Evolutionary conservation across 2,329 filamentous ascomycete species (phyloP), one percentile per base, ranked within the genome.

Genomic region (Hypoxylon sp.): DNA sequence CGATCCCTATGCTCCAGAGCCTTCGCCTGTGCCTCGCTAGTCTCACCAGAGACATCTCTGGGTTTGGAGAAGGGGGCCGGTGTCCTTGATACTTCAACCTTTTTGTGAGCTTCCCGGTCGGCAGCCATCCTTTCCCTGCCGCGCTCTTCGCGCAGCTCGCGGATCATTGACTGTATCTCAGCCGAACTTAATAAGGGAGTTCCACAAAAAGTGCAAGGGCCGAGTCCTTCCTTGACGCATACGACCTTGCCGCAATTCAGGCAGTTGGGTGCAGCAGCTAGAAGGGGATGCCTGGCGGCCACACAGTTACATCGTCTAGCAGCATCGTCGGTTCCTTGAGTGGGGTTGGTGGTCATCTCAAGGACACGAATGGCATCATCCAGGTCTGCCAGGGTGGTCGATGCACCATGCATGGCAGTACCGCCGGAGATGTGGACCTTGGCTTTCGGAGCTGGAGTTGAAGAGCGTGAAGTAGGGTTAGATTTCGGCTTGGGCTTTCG

Each of bases 201-300:
- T 0, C 90, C 89, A 81, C 96, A 99, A 76, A 93, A 98, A 0
- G 95, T 98, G 79, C 96, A 99, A 0, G 95, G 95, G 0, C 95
- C 95, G 0, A 98, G 85, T 0, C 96, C 96, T 80, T 99, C 94
- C 75, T 96, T 94, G 24, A 97, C 89, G 78, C 96, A 99, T 60
- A 98, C 91, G 11, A 99, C 93, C 79, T 98, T 98, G 65, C 96
- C 96, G 75, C 96, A 99, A 48, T 87, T 91, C 15, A 97, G 82
- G 77, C 96, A 99, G 78, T 98, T 99, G 0, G 96, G 96, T 0
- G 94, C 94, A 0, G 95, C 94, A n/a, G 89, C 89, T 48, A 98
- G 91, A 2, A 98, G 87, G 0, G 95, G 93, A 79, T 99, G 96
- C 1, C 93, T 88, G 0, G 92, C 90, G 0, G 93, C 96, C 75